These are phyloP conservation scores for Microcyclosporella mali DNA, from an alignment of 2,329 filamentous ascomycete species.

Conservation along the genomic window DNA sequence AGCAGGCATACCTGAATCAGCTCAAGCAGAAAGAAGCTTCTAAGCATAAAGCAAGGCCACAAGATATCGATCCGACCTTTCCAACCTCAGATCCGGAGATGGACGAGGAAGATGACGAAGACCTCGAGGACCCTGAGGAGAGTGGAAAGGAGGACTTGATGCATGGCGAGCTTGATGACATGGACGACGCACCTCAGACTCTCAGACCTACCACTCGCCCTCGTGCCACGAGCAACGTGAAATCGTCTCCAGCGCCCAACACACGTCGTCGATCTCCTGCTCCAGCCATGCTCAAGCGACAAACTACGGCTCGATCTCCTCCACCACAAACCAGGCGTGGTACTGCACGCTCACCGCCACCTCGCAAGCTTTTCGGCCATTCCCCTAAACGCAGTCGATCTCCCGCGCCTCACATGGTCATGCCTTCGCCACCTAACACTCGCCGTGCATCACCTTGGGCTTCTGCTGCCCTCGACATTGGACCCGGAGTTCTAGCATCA, in stretches of 20 bases:
- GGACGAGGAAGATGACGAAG: slow-evolving; percentile 67
- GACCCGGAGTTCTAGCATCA: slow-evolving; percentile 43
- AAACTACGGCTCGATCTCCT: slow-evolving; percentile 41
- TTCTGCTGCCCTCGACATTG: slow-evolving; percentile 41
- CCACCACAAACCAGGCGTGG: slow-evolving; percentile 18
- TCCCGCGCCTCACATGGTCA: slow-evolving; percentile 34
- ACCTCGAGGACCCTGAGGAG: slow-evolving; percentile 52
- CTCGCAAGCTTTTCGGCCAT: slow-evolving; percentile 57
- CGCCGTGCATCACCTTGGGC: slow-evolving; percentile 38
- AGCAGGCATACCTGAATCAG: slow-evolving; percentile 84
- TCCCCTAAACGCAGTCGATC: slow-evolving; percentile 60
- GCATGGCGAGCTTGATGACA: slow-evolving; percentile 47
- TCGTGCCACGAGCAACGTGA: slow-evolving; percentile 12
- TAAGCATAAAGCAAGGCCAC: slow-evolving; percentile 78
- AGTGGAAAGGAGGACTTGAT: slow-evolving; percentile 61
- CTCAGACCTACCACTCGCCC: slow-evolving; percentile 30
- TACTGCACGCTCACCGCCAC: slow-evolving; percentile 35
- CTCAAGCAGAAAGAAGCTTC: slow-evolving; percentile 73
- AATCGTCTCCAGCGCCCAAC: slow-evolving; percentile 31
- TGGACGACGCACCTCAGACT: slow-evolving; percentile 15
- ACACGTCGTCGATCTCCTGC: slow-evolving; percentile 33
- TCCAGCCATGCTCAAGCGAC: slow-evolving; percentile 39
- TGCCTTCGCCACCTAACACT: slow-evolving; percentile 63
- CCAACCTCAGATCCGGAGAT: slow-evolving; percentile 86
- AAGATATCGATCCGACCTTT: slow-evolving; percentile 96